A percentile compares a stretch with the other conserved stretches of the same genome.
These are phyloP conservation scores for Lactuca sativa DNA, from an alignment of 129 eudicot genomes.

Conservation along the genomic window DNA sequence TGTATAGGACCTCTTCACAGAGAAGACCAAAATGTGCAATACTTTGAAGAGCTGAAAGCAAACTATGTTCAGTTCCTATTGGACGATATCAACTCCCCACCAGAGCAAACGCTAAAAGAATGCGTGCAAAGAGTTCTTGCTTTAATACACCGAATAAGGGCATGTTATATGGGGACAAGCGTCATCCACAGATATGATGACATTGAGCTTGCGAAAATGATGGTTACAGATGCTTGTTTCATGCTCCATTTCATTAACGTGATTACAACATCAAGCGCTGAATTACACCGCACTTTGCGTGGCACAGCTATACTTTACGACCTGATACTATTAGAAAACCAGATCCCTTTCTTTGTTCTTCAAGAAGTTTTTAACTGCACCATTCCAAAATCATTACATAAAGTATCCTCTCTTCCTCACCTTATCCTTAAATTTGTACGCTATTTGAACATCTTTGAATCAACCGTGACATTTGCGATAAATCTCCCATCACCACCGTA, in stretches of 20 bases:
- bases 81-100: background rate
- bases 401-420: background rate
- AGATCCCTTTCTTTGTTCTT: background rate
- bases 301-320: background rate
- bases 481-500: too few relatives aligned
- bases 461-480: background rate
- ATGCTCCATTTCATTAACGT: background rate
- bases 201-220: background rate
- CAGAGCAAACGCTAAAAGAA: background rate
- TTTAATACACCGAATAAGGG: background rate
- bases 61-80: background rate
- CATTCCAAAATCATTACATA: too few relatives aligned
- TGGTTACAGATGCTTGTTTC: background rate
- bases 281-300: background rate
- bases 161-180: background rate
- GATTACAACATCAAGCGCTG: background rate
- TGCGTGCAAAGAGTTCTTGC: background rate
- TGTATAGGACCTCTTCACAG: slow-evolving; percentile 25
- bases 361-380: background rate
- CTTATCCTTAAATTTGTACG: slow-evolving; percentile 1
- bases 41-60: background rate
- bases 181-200: background rate
- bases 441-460: background rate
- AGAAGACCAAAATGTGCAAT: slow-evolving; percentile 10
- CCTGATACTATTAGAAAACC: background rate